Base-by-base conservation (phyloP, 2,329 filamentous ascomycete genomes). In the Endoconidiophora laricicola region DNA sequence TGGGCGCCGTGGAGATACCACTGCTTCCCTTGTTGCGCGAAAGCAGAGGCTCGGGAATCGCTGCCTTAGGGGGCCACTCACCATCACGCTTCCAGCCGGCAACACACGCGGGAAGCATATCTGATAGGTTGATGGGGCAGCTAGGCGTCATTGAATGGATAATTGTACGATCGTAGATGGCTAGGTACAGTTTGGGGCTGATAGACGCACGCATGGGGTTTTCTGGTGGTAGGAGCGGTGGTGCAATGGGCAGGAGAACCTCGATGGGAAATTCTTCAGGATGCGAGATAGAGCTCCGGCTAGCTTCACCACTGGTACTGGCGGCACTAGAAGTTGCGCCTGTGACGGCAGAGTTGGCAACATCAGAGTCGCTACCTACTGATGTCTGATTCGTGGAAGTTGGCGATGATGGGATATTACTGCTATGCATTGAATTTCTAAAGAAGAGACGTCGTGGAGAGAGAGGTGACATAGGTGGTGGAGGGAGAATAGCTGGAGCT, bases 71-170 rank as follows among this genome's bases (percentile, higher is more conserved):
- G 3, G 90, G 88, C 90, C 90, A 96, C 63, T 94, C 86, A 14
- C 87, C 88, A 58, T 91, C 86, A 39, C 85, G 74, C 63, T 93
- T 94, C 90, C 90, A 95, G 41, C 90, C 90, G 24, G 82, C 73
- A 1, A 96, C 87, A 56, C 90, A 83, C 10, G 85, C 78, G 7
- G 78, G 74, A 20, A 85, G 78, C 67, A 95, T 80, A 58, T 94
- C 86, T 26, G 73, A 68, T 0, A 96, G 74, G 58, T 94, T 95
- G 59, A 95, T 83, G 3, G 90, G 90, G 14, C 93, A 85, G 1
- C 83, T 81, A 0, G 90, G 90, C 2, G 86, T 85, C 55, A 91
- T 74, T 37, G 73, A 76, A 59, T 90, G 81, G 1, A 87, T 63
- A 40, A 95, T 79, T 46, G 94, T 82, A 65, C 94, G 94, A 60